Conservation (phyloP, 345 rosid genomes). For the Arabis alpina region DNA sequence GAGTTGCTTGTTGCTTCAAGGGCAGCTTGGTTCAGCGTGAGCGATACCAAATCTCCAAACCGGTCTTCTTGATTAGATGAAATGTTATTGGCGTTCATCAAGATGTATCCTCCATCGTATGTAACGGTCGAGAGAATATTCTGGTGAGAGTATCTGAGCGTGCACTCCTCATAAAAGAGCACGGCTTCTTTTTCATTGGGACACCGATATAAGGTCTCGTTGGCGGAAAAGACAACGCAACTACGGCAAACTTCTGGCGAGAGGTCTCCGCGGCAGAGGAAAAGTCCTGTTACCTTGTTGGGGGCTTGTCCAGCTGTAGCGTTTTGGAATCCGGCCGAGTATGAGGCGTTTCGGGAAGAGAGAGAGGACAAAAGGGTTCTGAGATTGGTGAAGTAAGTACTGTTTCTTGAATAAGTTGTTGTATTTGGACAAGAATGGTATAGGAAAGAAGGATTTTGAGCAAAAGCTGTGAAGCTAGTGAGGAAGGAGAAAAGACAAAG, state of each 20-base stretch:
- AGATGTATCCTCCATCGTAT: background rate
- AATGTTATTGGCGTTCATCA: background rate
- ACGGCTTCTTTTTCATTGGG: constrained; percentile 22
- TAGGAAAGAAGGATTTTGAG: background rate
- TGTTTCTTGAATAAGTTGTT: constrained; percentile 39
- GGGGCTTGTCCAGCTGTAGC: constrained; percentile 32
- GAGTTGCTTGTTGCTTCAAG: background rate
- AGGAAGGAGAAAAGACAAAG: constrained; percentile 7
- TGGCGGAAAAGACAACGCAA: constrained; percentile 37
- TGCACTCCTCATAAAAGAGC: constrained; percentile 26
- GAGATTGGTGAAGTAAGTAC: constrained; percentile 45
- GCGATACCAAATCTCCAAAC: background rate
- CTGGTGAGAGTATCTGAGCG: constrained; percentile 42
- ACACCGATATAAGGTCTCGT: background rate
- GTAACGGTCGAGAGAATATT: constrained; percentile 13
- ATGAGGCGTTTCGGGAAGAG: constrained; percentile 26
- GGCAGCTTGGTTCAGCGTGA: constrained; percentile 3
- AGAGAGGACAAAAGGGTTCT: constrained; percentile 39
- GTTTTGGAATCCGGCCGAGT: constrained; percentile 46
- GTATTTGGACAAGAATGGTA: background rate
- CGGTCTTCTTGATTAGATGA: background rate
- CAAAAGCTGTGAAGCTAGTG: constrained; percentile 35
- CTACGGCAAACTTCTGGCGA: constrained; percentile 20
- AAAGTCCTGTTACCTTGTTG: constrained; percentile 37
- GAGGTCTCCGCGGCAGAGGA: constrained; percentile 46